Conservation (phyloP, 768 basidiomycete species). For the Serendipita sp. region DNA sequence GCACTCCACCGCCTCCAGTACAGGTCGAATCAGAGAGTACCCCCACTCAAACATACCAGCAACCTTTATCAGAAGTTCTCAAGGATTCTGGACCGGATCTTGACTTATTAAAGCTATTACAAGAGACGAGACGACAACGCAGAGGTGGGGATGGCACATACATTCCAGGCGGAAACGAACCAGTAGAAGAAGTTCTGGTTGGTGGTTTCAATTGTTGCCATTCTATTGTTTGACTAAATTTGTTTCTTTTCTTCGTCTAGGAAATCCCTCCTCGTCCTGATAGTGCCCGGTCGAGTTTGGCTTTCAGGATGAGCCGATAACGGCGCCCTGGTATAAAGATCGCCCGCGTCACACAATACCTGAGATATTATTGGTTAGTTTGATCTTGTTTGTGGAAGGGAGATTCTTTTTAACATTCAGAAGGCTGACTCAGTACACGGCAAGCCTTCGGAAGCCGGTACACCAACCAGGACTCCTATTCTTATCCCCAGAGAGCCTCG, state of each 20-base stretch:
- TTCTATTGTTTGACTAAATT: neutral
- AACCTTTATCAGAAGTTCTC: neutral
- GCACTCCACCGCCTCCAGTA: too few relatives aligned
- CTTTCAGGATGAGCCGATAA: neutral
- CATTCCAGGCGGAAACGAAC: conserved; percentile 5
- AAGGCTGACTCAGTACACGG: neutral
- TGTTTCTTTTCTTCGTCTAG: neutral
- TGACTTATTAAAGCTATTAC: conserved; percentile 6
- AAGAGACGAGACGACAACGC: conserved; percentile 2
- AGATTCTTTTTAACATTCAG: too few relatives aligned
- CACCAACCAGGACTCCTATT: neutral
- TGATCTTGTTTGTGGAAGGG: too few relatives aligned
- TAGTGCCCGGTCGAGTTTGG: conserved; percentile 8
- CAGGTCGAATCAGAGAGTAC: conserved; percentile 11
- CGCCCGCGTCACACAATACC: neutral
- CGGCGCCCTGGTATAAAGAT: conserved; percentile 1
- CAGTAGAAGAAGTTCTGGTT: neutral
- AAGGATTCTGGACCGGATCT: conserved; percentile 8
- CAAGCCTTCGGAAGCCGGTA: neutral
- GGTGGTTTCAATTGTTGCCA: neutral
- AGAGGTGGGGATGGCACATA: conserved; percentile 8
- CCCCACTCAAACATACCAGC: conserved; percentile 12
- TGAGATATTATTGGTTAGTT: neutral
- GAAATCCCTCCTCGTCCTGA: conserved; percentile 6
- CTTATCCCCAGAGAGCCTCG: neutral